Percentiles rank a stretch among this genome's conserved stretches.
Conservation (phyloP, 257 asterid species). For the Nicotiana undulata region DNA sequence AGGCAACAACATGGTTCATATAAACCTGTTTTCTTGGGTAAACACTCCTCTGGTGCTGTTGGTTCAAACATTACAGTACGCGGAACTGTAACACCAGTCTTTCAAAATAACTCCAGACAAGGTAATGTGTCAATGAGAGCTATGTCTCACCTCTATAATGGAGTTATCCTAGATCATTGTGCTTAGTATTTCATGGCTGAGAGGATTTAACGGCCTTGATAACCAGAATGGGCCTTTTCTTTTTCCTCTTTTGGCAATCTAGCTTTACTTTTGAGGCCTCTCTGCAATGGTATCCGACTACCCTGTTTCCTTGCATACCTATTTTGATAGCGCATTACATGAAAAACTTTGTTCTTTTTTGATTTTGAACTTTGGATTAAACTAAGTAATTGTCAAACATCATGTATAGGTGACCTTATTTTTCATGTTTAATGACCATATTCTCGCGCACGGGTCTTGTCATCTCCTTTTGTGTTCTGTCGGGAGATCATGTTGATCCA, state of each 20-base stretch:
- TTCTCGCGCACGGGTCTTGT: not conserved
- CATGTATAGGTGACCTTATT: not conserved
- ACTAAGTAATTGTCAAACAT: not conserved
- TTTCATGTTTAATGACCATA: not conserved
- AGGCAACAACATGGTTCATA: constrained; percentile 21
- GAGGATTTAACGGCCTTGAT: not conserved
- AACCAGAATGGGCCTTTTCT: not conserved
- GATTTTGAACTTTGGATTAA: not conserved
- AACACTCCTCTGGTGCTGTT: constrained; percentile 22
- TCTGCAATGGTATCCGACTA: not conserved
- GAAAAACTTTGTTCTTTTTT: not conserved
- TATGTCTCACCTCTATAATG: not conserved
- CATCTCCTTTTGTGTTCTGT: not conserved
- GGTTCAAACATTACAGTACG: constrained; percentile 23
- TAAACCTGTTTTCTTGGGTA: constrained; percentile 45
- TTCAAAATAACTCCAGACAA: constrained; percentile 14
- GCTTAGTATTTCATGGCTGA: not conserved
- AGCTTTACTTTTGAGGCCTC: not conserved
- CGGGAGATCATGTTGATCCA: not conserved
- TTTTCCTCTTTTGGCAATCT: not conserved
- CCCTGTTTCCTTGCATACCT: not conserved
- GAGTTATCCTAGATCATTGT: not conserved
- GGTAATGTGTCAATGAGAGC: not conserved
- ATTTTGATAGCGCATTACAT: not conserved
- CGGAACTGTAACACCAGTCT: constrained; percentile 16